These are phyloP conservation scores for Aechmea fasciata DNA, from an alignment of 176 grass and related monocot species.

Conservation along the genomic window DNA sequence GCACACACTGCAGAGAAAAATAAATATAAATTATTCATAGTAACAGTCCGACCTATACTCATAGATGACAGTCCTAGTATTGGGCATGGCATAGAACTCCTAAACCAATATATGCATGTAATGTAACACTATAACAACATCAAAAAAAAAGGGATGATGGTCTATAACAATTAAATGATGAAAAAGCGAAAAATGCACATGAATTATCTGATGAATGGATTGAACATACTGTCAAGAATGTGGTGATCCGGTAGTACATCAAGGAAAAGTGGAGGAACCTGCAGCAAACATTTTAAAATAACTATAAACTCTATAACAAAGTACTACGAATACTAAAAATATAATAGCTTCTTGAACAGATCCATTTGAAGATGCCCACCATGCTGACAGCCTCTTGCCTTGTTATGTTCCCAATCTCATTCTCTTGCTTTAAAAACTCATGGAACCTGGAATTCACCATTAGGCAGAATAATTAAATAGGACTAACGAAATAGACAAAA, in stretches of 20 bases:
- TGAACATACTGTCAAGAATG: constrained; percentile 88
- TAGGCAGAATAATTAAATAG: neutral
- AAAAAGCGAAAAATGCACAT: neutral
- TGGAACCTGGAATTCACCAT: constrained; percentile 51
- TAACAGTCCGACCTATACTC: neutral
- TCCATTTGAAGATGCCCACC: constrained; percentile 36
- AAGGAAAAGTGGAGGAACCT: constrained; percentile 96
- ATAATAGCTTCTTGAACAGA: constrained; percentile 3
- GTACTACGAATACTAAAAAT: neutral
- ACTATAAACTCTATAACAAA: neutral
- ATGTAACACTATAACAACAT: too few species aligned
- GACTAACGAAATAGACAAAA: neutral
- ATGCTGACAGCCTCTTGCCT: constrained; percentile 99
- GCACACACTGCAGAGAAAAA: constrained; percentile 76
- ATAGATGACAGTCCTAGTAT: too few species aligned
- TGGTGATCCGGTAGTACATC: constrained; percentile 83
- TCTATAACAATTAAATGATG: constrained; percentile 1
- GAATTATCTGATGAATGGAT: neutral
- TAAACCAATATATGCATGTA: too few species aligned
- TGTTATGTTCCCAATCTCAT: constrained; percentile 98
- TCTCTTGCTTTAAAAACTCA: constrained; percentile 94
- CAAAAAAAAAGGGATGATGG: too few species aligned
- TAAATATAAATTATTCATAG: constrained; percentile 8
- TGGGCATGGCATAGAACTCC: too few species aligned
- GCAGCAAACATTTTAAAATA: constrained; percentile 22